Conservation (phyloP, 2,329 filamentous ascomycete genomes). For the Trichoderma lentiforme region DNA sequence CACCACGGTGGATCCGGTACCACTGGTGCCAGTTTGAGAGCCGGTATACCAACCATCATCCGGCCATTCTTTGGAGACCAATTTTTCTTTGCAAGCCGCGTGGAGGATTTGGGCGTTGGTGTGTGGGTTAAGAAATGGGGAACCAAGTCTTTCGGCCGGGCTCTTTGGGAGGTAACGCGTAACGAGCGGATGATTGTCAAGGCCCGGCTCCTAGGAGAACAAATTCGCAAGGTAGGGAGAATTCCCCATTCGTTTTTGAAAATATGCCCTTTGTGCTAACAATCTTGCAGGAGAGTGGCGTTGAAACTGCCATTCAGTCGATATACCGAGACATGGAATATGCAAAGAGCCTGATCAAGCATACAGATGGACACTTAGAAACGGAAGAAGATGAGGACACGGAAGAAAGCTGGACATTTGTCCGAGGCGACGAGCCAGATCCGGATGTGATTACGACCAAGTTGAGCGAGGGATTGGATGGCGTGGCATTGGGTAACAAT, state of each 20-base stretch:
- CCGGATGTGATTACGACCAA: conserved; percentile 42
- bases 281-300: conserved; percentile 71
- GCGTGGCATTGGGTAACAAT: conserved; percentile 25
- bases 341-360: conserved; percentile 76
- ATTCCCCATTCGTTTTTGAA: not conserved
- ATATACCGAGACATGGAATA: conserved; percentile 96
- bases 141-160: conserved; percentile 76
- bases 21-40: conserved; percentile 86
- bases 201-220: conserved; percentile 75
- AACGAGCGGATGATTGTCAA: conserved; percentile 89
- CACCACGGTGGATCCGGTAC: conserved; percentile 96
- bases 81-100: conserved; percentile 86
- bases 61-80: conserved; percentile 98
- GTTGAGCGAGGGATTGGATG: conserved; percentile 35
- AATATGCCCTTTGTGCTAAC: conserved; percentile 28
- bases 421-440: conserved; percentile 57
- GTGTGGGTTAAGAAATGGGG: conserved; percentile 87
- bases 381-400: conserved; percentile 54
- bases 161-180: conserved; percentile 87
- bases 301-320: conserved; percentile 83
- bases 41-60: conserved; percentile 89
- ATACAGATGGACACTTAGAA: conserved; percentile 42
- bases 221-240: conserved; percentile 73
- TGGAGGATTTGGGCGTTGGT: conserved; percentile 91
- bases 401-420: conserved; percentile 87